A percentile compares a stretch with the other conserved stretches of the same genome.
phyloP scores from a whole-genome alignment of 805 yeast genomes.

The Sugiyamaella lignohabitans region DNA sequence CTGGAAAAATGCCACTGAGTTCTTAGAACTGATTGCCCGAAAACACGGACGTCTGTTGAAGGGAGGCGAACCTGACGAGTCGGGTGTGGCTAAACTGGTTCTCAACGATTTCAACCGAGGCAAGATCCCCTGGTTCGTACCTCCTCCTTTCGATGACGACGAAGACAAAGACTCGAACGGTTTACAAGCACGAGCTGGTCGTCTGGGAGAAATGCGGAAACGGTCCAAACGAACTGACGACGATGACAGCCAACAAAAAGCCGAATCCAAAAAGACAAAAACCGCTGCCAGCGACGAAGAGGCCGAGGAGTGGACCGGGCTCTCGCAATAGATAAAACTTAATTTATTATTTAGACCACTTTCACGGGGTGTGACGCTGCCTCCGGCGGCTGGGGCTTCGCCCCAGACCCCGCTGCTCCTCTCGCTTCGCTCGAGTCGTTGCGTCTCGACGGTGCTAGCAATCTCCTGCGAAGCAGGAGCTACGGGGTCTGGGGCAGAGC shows the following conservation, averaged over 20 bases:
- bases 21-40: constrained; percentile 83
- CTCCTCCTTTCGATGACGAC: constrained; percentile 74
- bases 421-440: no score
- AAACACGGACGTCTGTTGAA: constrained; percentile 88
- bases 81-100: constrained; percentile 83
- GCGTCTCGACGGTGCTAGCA: no score
- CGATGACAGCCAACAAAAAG: constrained; percentile 7
- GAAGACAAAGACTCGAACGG: constrained; percentile 42
- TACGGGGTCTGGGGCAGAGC: no score
- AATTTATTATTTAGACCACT: no score
- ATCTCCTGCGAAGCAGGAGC: no score
- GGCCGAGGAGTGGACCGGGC: constrained; percentile 19
- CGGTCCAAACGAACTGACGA: constrained; percentile 8
- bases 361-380: no score
- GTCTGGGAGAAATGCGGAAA: constrained; percentile 21
- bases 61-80: constrained; percentile 97
- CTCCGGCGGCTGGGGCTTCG: no score
- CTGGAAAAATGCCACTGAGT: constrained; percentile 71
- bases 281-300: constrained; percentile 7
- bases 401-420: no score
- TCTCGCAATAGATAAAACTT: constrained; percentile 15
- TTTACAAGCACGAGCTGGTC: constrained; percentile 19
- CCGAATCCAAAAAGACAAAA: not conserved
- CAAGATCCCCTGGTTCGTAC: constrained; percentile 94
- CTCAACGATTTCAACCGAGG: constrained; percentile 95